Conservation (phyloP, 1,284 basidiomycete genomes). For the Malassezia slooffiae region DNA sequence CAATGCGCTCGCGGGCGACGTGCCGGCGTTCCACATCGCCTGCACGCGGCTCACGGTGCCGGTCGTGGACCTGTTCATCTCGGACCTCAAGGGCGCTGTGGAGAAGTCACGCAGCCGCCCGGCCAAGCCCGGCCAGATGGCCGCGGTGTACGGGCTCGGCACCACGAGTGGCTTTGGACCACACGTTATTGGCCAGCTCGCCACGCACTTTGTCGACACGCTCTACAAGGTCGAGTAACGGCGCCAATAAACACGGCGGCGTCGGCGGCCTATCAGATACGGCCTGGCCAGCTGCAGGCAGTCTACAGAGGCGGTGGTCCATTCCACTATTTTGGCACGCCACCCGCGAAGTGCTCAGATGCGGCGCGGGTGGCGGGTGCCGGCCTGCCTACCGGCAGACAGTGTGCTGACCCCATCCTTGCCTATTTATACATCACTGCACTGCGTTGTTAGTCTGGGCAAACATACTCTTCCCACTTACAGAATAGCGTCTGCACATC, state of each 20-base stretch:
- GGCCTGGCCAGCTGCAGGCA: too few species aligned
- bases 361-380: too few species aligned
- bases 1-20: slow-evolving; percentile 63
- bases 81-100: slow-evolving; percentile 68
- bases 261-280: too few species aligned
- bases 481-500: slow-evolving; percentile 75
- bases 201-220: slow-evolving; percentile 50
- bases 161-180: slow-evolving; percentile 76
- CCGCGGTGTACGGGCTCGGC: slow-evolving; percentile 58
- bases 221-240: slow-evolving; percentile 18
- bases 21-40: slow-evolving; percentile 81
- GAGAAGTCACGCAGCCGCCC: slow-evolving; percentile 16
- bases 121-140: slow-evolving; percentile 29
- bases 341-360: too few species aligned
- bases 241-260: not conserved
- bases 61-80: slow-evolving; percentile 64
- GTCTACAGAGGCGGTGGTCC: too few species aligned
- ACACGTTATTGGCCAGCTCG: slow-evolving; percentile 72
- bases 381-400: too few species aligned
- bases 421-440: too few species aligned
- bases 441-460: too few species aligned
- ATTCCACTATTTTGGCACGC: too few species aligned
- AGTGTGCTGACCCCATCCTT: too few species aligned
- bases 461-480: slow-evolving; percentile 18
- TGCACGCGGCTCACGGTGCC: slow-evolving; percentile 73